Evolutionary conservation across 257 asterid genomes (phyloP).

Genomic region (Scutellaria baicalensis): DNA sequence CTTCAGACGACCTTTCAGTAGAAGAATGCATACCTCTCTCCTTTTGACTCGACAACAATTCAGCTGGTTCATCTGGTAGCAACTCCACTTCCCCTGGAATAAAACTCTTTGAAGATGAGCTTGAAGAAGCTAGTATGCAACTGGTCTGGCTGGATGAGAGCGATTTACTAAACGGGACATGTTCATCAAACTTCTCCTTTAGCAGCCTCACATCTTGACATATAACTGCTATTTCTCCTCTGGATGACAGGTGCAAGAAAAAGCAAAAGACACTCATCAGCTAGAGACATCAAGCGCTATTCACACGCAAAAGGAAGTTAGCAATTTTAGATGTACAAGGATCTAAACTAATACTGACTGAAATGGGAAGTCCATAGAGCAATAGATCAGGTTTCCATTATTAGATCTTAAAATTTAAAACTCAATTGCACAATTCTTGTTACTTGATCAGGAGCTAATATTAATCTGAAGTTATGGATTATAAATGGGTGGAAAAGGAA

Average conservation of each 20-base stretch:
- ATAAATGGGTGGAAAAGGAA: too few relatives aligned
- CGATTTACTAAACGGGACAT: slow-evolving; percentile 60
- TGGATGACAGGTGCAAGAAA: slow-evolving; percentile 19
- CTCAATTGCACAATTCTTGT: background rate
- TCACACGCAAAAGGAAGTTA: background rate
- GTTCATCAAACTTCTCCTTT: slow-evolving; percentile 57
- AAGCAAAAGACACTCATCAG: background rate
- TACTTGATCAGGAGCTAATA: background rate
- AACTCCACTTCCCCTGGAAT: slow-evolving; percentile 24
- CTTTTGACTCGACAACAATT: slow-evolving; percentile 4
- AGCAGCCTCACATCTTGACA: slow-evolving; percentile 68
- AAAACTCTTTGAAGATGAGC: slow-evolving; percentile 39
- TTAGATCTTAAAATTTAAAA: background rate
- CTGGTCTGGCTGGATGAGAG: slow-evolving; percentile 58
- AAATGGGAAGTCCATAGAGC: background rate
- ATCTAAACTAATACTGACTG: background rate
- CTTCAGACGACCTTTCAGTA: slow-evolving; percentile 9
- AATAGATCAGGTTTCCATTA: background rate
- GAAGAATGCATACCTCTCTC: background rate
- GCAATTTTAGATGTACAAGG: background rate
- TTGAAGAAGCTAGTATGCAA: slow-evolving; percentile 59
- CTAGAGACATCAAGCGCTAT: background rate
- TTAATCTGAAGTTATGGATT: too few relatives aligned
- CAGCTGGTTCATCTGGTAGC: slow-evolving; percentile 1
- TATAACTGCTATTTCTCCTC: slow-evolving; percentile 86